These are phyloP conservation scores for Hymenoscyphus albidus DNA, from an alignment of 2,329 filamentous ascomycete species.

Conservation along the genomic window DNA sequence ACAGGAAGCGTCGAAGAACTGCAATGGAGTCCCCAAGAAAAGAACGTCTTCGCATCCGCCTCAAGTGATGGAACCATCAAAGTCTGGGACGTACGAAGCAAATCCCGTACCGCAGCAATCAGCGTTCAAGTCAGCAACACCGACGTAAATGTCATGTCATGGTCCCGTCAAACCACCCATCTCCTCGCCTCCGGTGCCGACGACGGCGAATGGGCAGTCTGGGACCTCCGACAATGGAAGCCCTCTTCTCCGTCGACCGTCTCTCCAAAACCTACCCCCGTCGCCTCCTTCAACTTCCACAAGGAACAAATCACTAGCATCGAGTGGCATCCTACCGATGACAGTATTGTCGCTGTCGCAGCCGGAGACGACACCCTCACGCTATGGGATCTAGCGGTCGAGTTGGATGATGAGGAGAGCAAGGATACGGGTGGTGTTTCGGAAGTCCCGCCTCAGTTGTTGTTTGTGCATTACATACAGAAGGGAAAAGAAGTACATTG, in stretches of 20 bases:
- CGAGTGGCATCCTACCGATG: conserved; percentile 96
- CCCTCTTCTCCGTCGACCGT: conserved; percentile 45
- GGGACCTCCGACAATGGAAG: conserved; percentile 97
- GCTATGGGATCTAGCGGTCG: conserved; percentile 93
- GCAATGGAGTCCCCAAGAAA: conserved; percentile 93
- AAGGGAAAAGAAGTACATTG: conserved; percentile 95
- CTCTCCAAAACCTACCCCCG: conserved; percentile 62
- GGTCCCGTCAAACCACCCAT: conserved; percentile 84
- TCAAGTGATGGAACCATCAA: conserved; percentile 93
- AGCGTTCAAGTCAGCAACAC: conserved; percentile 77
- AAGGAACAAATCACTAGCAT: conserved; percentile 94
- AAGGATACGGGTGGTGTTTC: conserved; percentile 84
- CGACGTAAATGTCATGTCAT: conserved; percentile 95
- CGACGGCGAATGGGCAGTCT: conserved; percentile 90
- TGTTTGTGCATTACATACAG: conserved; percentile 96
- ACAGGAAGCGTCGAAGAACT: conserved; percentile 85
- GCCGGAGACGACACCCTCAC: conserved; percentile 93
- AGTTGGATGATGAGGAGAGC: conserved; percentile 95
- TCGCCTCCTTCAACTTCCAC: conserved; percentile 94
- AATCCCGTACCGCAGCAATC: conserved; percentile 82
- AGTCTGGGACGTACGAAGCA: conserved; percentile 91
- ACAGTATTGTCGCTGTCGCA: conserved; percentile 90
- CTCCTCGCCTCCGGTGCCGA: conserved; percentile 90
- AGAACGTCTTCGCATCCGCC: conserved; percentile 89
- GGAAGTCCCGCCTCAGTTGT: conserved; percentile 83